Base-by-base conservation (phyloP, 768 basidiomycete genomes). In the Lyophyllum semitale region DNA sequence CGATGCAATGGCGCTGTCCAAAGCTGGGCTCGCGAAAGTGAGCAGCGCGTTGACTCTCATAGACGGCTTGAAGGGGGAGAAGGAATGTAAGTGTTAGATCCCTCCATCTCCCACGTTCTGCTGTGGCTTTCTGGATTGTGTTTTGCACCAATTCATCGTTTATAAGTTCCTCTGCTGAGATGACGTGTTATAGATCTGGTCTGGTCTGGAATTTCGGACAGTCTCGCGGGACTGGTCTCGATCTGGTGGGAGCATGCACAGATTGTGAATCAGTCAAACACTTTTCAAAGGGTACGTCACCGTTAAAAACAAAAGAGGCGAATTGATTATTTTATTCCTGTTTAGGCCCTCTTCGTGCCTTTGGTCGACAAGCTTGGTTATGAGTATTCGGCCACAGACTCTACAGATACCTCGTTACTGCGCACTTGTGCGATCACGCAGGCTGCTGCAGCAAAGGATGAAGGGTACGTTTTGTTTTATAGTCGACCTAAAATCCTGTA, bases 201-300 rank as follows among this genome's bases (percentile, higher is more conserved):
- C 15, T 95, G 91, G 93, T 76, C 82, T 46, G 84, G 84, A 53
- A 84, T 95, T 44, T 71, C 79, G 3, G 73, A 75, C 11, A 84
- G 79, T 48, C 69, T 98, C 47, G 61, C 65, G 25, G 68, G 73
- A 32, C 69, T 97, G 27, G 67, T 76, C 9, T 80, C 77, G 7
- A 82, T 84, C 2, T 97, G 93, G 90, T 97, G 92, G 89, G 94
- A 96, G 69, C 74, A 93, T 64, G 74, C 71, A 30, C 77, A 73
- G 26, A 74, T 78, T 60, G 76, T 73, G 32, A 78, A 77, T 33
- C 74, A 77, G 44, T 65, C 95, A 45, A 77, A 89, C 55, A 78
- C 72, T 9, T 83, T 92, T 69, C 76, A 82, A 55, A 73, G 77
- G 64, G 89, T 88, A 66, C 52, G 82, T 68, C 8, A 37, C n/a